Evolutionary conservation across 2,329 filamentous ascomycete genomes (phyloP).

Genomic region (Aspergillus ruber): DNA sequence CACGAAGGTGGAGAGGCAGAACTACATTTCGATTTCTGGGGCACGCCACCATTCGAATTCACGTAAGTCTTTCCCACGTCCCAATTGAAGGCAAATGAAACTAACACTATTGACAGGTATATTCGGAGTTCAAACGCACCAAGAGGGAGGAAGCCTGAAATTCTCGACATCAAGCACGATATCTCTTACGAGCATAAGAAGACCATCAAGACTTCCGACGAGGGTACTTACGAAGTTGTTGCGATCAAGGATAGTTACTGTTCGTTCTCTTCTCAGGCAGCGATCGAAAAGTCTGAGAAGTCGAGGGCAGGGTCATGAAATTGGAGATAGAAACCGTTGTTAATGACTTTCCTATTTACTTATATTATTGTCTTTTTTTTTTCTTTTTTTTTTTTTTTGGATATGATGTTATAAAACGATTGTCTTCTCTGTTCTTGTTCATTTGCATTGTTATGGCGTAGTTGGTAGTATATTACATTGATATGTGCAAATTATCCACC

Average conservation of each 20-base stretch:
- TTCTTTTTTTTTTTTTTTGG: no score
- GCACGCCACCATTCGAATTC: conserved; percentile 94
- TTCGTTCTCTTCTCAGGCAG: conserved; percentile 69
- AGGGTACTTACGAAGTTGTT: conserved; percentile 96
- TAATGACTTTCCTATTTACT: conserved; percentile 3
- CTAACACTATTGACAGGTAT: conserved; percentile 46
- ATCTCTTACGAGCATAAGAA: conserved; percentile 75
- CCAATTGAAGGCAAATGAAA: background rate
- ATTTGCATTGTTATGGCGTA: conserved; percentile 29
- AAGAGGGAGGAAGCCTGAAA: conserved; percentile 67
- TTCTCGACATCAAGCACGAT: conserved; percentile 88
- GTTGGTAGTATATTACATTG: conserved; percentile 13
- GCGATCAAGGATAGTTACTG: conserved; percentile 92
- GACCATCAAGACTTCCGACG: conserved; percentile 76
- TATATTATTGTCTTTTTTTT: conserved; percentile 9
- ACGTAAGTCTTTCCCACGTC: conserved; percentile 46
- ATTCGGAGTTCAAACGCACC: conserved; percentile 80
- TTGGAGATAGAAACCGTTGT: conserved; percentile 10
- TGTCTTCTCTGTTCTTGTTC: background rate
- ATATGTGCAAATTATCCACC: conserved; percentile 3
- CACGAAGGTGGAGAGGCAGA: conserved; percentile 94
- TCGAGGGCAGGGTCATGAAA: conserved; percentile 24
- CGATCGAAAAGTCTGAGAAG: conserved; percentile 42
- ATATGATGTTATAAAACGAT: background rate
- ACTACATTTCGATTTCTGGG: conserved; percentile 90